These are phyloP conservation scores for Alternaria brassicicola DNA, from an alignment of 2,329 filamentous ascomycete genomes.

Conservation along the genomic window DNA sequence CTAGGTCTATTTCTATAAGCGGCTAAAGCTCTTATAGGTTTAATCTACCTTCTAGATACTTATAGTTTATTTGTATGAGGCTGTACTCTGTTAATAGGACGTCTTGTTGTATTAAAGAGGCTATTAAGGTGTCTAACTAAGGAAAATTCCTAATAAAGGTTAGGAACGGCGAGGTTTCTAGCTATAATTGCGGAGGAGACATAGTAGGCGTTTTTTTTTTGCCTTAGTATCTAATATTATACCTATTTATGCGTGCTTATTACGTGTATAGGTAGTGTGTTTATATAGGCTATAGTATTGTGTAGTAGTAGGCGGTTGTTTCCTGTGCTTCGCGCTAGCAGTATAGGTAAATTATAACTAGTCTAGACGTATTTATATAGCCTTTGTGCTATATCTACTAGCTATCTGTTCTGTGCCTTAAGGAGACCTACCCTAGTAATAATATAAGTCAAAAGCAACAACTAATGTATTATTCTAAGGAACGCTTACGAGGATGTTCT, in stretches of 20 bases:
- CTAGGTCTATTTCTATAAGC: neutral
- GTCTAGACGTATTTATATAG: neutral
- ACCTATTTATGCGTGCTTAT: neutral
- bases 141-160: neutral
- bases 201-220: neutral
- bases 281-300: neutral
- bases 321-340: neutral
- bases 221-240: neutral
- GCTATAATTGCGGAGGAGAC: neutral
- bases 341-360: neutral
- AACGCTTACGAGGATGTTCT: neutral
- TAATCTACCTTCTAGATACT: neutral
- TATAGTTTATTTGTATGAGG: neutral
- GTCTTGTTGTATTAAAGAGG: neutral
- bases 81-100: neutral
- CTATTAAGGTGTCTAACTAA: neutral
- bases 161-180: neutral
- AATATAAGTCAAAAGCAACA: neutral
- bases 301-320: neutral
- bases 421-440: neutral
- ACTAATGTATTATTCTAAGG: neutral
- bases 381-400: neutral
- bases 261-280: neutral
- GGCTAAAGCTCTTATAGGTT: constrained; percentile 3
- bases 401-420: neutral